Percentiles rank a stretch among this genome's conserved stretches.
Evolutionary conservation across 345 rosid species (phyloP).

Genomic region (Mercurialis annua): DNA sequence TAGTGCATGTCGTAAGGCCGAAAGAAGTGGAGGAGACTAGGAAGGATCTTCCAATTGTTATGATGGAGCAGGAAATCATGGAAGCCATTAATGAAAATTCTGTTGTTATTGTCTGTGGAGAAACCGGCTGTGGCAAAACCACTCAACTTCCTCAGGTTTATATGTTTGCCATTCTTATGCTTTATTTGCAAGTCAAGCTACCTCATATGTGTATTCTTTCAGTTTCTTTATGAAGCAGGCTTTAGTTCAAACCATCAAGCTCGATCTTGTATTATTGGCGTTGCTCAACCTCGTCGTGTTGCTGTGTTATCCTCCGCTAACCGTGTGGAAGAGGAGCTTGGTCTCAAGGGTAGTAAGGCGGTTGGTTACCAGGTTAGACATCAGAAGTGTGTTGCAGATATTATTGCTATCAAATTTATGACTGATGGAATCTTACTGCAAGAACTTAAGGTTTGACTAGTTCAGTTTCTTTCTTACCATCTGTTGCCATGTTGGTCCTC

Average conservation of each 20-base stretch:
- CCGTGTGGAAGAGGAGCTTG: conserved; percentile 88
- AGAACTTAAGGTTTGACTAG: conserved; percentile 68
- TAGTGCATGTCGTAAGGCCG: too few relatives aligned
- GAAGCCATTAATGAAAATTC: conserved; percentile 72
- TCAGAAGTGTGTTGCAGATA: conserved; percentile 74
- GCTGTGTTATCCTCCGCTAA: conserved; percentile 91
- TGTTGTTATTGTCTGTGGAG: conserved; percentile 66
- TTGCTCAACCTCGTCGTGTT: conserved; percentile 91
- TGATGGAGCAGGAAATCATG: conserved; percentile 98
- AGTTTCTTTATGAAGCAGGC: conserved; percentile 96
- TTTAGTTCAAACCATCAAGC: conserved; percentile 54
- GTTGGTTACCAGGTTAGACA: conserved; percentile 96
- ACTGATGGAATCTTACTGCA: conserved; percentile 93
- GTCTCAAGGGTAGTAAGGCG: conserved; percentile 70
- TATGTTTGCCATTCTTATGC: conserved; percentile 8
- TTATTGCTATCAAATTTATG: conserved; percentile 82
- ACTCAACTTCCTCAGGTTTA: conserved; percentile 89
- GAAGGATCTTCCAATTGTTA: conserved; percentile 53
- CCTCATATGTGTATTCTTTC: conserved; percentile 37
- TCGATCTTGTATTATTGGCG: conserved; percentile 70
- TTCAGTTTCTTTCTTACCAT: too few relatives aligned
- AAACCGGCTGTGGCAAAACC: conserved; percentile 93
- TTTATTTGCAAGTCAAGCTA: conserved; percentile 4
- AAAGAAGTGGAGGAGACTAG: too few relatives aligned
- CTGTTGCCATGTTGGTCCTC: background rate